A percentile compares a stretch with the other conserved stretches of the same genome.
These are phyloP conservation scores for Debaryomyces fabryi DNA, from an alignment of 1,139 yeast species.

Conservation along the genomic window DNA sequence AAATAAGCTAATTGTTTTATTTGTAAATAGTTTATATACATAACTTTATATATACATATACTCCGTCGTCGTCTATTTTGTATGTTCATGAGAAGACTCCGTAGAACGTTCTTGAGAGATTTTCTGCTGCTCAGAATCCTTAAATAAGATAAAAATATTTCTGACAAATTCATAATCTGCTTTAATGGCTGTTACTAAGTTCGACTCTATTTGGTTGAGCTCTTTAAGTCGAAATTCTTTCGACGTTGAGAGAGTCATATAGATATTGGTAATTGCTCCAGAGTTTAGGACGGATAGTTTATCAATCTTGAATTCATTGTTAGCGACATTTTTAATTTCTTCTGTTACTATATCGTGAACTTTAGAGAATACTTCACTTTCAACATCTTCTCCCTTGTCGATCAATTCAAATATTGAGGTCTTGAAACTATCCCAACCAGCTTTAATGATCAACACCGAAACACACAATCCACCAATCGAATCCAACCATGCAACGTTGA, in stretches of 20 bases:
- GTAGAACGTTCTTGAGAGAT: background rate
- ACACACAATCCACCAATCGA: slow-evolving; percentile 90
- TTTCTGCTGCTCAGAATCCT: slow-evolving; percentile 11
- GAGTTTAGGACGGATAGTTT: slow-evolving; percentile 62
- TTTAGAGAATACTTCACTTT: slow-evolving; percentile 33
- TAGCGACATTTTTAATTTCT: slow-evolving; percentile 21
- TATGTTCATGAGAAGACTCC: background rate
- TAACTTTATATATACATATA: slow-evolving; percentile 4
- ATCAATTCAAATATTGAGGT: slow-evolving; percentile 74
- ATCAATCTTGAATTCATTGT: slow-evolving; percentile 35
- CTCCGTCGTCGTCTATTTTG: slow-evolving; percentile 9
- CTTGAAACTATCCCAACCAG: slow-evolving; percentile 77
- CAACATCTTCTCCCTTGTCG: slow-evolving; percentile 53
- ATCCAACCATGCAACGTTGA: slow-evolving; percentile 82
- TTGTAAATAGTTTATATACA: slow-evolving; percentile 16
- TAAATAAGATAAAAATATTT: slow-evolving; percentile 30
- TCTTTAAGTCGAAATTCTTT: slow-evolving; percentile 25
- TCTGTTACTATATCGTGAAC: slow-evolving; percentile 24
- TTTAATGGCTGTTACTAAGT: slow-evolving; percentile 27
- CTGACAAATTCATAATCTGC: slow-evolving; percentile 38
- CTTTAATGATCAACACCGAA: slow-evolving; percentile 76
- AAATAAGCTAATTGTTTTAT: slow-evolving; percentile 3
- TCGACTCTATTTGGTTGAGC: slow-evolving; percentile 31
- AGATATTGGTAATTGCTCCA: slow-evolving; percentile 65
- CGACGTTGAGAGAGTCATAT: slow-evolving; percentile 26